Base-by-base conservation (phyloP, 345 rosid species). In the Syzygium grande region DNA sequence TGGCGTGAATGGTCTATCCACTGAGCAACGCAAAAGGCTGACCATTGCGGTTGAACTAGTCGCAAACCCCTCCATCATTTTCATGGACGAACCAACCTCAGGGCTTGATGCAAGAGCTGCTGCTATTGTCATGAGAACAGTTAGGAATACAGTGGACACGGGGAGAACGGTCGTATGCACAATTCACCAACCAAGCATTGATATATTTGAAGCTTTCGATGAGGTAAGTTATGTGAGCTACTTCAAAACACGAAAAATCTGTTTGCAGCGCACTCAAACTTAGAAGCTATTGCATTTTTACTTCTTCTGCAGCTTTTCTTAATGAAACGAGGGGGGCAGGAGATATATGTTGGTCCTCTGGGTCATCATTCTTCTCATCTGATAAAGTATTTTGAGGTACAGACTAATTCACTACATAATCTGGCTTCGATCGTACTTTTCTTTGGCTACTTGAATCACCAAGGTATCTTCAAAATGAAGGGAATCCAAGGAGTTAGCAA, bases 1-100 rank as follows among this genome's bases (percentile, higher is more conserved):
- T 25, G 97, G 99, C 27, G 93, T 93, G 86, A 94, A 86, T 88
- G 99, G 99, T 84, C 89, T 96, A n/a, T 96, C 99, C 34, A 95
- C 96, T 0, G 99, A 97, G 92, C 98, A 97, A 77, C 93, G 99
- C 59, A 97, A 97, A 89, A 92, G 99, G 91, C 93, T 97, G 19
- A 97, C 99, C 52, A 96, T 96, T 25, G 98, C 99, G 4, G 97
- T 96, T 51, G 98, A 97, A 95, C 93, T 96, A 4, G 99, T 97
- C 86, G 98, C 98, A 49, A 97, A 97, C 90, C 98, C 99, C 4
- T 96, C 98, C 2, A 96, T 97, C 58, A 95, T 97, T 85, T 96
- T 97, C 92, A 94, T 97, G 99, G 99, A 97, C 43, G 98, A 97
- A 89, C 98, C 98, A 86, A 97, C 99, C 86, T 97, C 99, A 49